Evolutionary conservation across 208 protist genomes (phyloP), one percentile per base, ranked within the genome.

Genomic region (Trypanosoma caninum): DNA sequence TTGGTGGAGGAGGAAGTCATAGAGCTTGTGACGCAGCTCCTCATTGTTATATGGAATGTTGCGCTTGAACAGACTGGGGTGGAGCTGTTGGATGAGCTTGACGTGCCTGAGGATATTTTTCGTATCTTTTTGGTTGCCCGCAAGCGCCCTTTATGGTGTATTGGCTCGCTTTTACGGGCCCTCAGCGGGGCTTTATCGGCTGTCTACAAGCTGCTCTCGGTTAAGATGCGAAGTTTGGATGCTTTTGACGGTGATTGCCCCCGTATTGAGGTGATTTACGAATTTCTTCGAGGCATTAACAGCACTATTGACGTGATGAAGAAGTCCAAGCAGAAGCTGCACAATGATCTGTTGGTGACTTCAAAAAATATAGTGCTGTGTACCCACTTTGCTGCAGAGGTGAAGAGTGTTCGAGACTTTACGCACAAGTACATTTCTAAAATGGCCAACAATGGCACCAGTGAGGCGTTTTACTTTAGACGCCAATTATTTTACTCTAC

Each of bases 291-390:
- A 2, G 23, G 38, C 16, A 74, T 85, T 45, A 90, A 88, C 50
- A 52, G 33, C 0, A 25, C 63, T 2, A 65, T 86, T 11, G 69
- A 69, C 4, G 40, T 48, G n/a, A 53, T 75, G 28, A 73, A 74
- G 65, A 25, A 64, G 2, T 34, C 35, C 3, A 38, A 44, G 0
- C 46, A 54, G 35, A 66, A 77, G 46, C 72, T 73, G 13, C 60
- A 69, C 25, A 65, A 66, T 10, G 74, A 82, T 45, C 44, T 85
- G 5, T 57, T 82, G 13, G 82, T 84, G 10, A 81, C 87, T 20
- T 77, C 73, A 27, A 92, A 88, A 61, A 95, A 95, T 62, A 54
- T 80, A 13, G 80, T 92, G 22, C 76, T 91, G 59, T 87, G 82
- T 57, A 70, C 89, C 8, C 88, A 78, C 8, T 70, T 95, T 13